A percentile compares a stretch with the other conserved stretches of the same genome.
Conservation (phyloP, 2,329 filamentous ascomycete genomes). For the Phoma sp. region DNA sequence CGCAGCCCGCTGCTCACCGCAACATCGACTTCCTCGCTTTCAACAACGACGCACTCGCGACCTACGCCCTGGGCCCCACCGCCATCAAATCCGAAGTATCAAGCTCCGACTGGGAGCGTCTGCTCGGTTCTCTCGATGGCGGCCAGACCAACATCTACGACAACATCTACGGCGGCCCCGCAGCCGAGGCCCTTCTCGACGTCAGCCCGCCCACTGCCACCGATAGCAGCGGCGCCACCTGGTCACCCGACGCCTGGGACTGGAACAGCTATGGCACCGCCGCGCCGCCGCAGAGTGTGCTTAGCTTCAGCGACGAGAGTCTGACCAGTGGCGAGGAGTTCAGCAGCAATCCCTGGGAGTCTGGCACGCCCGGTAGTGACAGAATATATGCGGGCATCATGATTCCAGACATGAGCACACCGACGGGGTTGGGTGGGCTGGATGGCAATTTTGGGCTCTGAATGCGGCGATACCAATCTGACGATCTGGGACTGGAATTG, state of each 20-base stretch:
- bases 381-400: constrained; percentile 44
- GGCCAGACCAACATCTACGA: constrained; percentile 85
- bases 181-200: constrained; percentile 48
- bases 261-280: constrained; percentile 36
- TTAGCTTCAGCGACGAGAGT: constrained; percentile 67
- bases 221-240: constrained; percentile 38
- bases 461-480: constrained; percentile 2
- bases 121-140: constrained; percentile 79
- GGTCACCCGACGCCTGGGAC: constrained; percentile 47
- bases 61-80: constrained; percentile 41
- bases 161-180: constrained; percentile 75
- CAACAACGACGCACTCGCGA: constrained; percentile 46
- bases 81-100: constrained; percentile 58
- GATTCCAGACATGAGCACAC: constrained; percentile 43
- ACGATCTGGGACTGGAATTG: neutral
- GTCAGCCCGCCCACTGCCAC: constrained; percentile 36
- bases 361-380: constrained; percentile 39
- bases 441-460: constrained; percentile 51
- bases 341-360: constrained; percentile 37
- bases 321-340: constrained; percentile 59
- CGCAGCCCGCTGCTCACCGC: constrained; percentile 32
- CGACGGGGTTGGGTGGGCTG: constrained; percentile 43
- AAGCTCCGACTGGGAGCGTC: constrained; percentile 78
- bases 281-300: constrained; percentile 57
- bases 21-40: constrained; percentile 59